Base-by-base conservation (phyloP, 2,329 filamentous ascomycete genomes). In the Colletotrichum salicis region DNA sequence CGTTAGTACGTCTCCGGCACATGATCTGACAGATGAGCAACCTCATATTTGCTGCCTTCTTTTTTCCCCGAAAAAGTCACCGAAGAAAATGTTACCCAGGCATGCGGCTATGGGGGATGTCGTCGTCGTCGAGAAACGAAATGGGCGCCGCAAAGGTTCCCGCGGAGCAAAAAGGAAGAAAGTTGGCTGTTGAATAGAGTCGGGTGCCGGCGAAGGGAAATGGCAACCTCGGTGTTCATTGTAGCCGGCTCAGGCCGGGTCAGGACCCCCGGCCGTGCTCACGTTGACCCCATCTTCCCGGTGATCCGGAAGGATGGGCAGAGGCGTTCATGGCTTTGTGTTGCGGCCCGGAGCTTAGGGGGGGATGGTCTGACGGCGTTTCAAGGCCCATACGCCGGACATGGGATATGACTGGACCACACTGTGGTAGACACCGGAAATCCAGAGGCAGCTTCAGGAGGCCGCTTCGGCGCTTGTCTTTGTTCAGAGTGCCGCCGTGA, bases 311-410 rank as follows among this genome's bases (percentile, higher is more conserved):
- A 22, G 64, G 41, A n/a, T 61, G 52, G 24, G 31, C 35, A 35
- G 27, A 57, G 63, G 54, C 54, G 41, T 63, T 63, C 69, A n/a
- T 64, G 58, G 52, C 58, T 63, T 58, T 63, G 45, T 45, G 35
- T 51, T 56, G 41, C 64, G 59, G 58, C 64, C 64, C 69, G 58
- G 58, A 59, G 69, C 69, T 64, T 69, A 41, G 54, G 54, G 57
- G 57, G 58, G 27, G 27, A 68, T 59, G 69, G 69, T 63, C 69
- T 59, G 59, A 63, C 48, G 41, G 59, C 57, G 65, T 71, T 71
- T 71, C 69, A 63, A 60, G 58, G 69, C 58, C 24, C 29, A 59
- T 55, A 55, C 52, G 45, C 33, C 33, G 58, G 33, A 59, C 58
- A 71, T 68, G 64, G 64, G 64, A 33, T 37, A 24, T 41, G 64